Evolutionary conservation across 2,329 filamentous ascomycete genomes (phyloP).

Genomic region (Nothophaeocryptopus gaeumannii): DNA sequence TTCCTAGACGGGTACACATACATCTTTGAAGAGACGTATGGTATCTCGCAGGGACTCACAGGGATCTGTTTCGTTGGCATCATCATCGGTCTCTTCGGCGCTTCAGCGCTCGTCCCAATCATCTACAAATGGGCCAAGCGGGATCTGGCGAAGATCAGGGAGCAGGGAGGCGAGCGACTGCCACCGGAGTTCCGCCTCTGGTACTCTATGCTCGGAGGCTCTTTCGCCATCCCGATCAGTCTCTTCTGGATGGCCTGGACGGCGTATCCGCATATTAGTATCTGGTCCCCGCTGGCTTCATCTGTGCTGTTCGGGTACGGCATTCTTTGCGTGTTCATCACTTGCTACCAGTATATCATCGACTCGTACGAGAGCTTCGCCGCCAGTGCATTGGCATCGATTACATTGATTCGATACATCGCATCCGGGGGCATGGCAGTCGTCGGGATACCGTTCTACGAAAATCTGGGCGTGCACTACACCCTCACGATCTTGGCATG

Average conservation of each 20-base stretch:
- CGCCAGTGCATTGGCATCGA: slow-evolving; percentile 46
- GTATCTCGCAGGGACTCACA: slow-evolving; percentile 35
- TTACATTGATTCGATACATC: slow-evolving; percentile 42
- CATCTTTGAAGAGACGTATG: slow-evolving; percentile 52
- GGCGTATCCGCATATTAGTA: slow-evolving; percentile 41
- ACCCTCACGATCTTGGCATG: slow-evolving; percentile 21
- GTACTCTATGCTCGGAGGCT: slow-evolving; percentile 49
- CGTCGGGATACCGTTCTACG: slow-evolving; percentile 34
- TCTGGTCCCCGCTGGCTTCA: slow-evolving; percentile 53
- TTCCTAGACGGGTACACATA: slow-evolving; percentile 54
- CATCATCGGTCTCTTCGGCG: slow-evolving; percentile 17
- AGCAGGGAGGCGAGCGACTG: slow-evolving; percentile 39
- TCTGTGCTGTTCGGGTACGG: slow-evolving; percentile 54
- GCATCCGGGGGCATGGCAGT: slow-evolving; percentile 43
- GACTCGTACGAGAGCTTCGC: slow-evolving; percentile 56
- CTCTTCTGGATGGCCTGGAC: slow-evolving; percentile 62
- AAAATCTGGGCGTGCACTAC: slow-evolving; percentile 21
- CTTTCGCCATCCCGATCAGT: slow-evolving; percentile 49
- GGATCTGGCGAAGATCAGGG: slow-evolving; percentile 43
- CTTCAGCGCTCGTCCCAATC: slow-evolving; percentile 15
- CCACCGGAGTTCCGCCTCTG: slow-evolving; percentile 55
- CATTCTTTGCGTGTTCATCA: slow-evolving; percentile 51
- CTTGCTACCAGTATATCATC: slow-evolving; percentile 57
- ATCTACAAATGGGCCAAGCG: slow-evolving; percentile 23
- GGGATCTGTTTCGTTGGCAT: slow-evolving; percentile 21